These are phyloP conservation scores for Penicillium paradoxum DNA, from an alignment of 495 filamentous ascomycete species.

Conservation along the genomic window DNA sequence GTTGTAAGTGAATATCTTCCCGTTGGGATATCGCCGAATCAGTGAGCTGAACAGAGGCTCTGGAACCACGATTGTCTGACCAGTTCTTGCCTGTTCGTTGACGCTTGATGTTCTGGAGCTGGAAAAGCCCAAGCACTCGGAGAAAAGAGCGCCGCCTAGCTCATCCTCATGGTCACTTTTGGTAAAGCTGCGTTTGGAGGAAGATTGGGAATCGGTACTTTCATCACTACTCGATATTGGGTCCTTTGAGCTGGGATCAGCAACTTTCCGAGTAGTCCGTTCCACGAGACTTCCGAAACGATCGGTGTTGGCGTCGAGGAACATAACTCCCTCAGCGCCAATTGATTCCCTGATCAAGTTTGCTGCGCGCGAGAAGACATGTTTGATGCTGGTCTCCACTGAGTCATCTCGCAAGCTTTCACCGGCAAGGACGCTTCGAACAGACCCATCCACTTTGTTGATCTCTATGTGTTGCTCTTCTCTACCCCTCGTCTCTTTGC, in stretches of 20 bases:
- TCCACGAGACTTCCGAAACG: slow-evolving; percentile 13
- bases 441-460: background rate
- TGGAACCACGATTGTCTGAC: slow-evolving; percentile 28
- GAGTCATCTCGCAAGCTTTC: slow-evolving; percentile 10
- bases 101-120: slow-evolving; percentile 17
- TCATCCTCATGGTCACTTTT: background rate
- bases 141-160: background rate
- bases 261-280: background rate
- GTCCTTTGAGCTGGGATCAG: background rate
- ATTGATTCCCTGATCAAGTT: slow-evolving; percentile 49
- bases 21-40: slow-evolving; percentile 52
- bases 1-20: slow-evolving; percentile 56
- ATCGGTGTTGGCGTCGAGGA: slow-evolving; percentile 41
- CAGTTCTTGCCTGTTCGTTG: slow-evolving; percentile 19
- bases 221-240: background rate
- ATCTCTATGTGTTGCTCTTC: background rate
- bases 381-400: slow-evolving; percentile 2
- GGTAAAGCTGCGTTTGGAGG: background rate
- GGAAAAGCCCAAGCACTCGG: slow-evolving; percentile 15
- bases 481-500: background rate
- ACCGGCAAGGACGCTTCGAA: slow-evolving; percentile 6
- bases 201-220: background rate
- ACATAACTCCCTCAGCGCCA: slow-evolving; percentile 48
- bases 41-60: slow-evolving; percentile 16
- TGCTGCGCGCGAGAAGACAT: slow-evolving; percentile 32